A percentile compares a stretch with the other conserved stretches of the same genome.
phyloP scores from a whole-genome alignment of 1,284 basidiomycete species.

The Sphagnurus paluster region DNA sequence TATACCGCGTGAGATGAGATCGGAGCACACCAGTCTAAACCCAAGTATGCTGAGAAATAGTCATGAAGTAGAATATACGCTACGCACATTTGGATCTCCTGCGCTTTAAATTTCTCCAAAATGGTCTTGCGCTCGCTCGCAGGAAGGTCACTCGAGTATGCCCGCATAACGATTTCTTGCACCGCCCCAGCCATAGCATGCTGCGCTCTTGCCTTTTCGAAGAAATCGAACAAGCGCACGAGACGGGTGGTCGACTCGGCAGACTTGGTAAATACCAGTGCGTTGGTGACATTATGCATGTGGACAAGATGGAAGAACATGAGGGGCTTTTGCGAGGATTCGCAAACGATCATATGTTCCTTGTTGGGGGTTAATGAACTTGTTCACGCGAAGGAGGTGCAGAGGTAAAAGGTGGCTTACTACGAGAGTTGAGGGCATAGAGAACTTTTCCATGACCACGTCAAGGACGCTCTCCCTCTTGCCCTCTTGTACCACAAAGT shows the following conservation, averaged over 20 bases:
- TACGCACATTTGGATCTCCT: slow-evolving; percentile 82
- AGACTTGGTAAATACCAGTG: slow-evolving; percentile 94
- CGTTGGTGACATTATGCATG: slow-evolving; percentile 58
- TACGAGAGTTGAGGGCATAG: slow-evolving; percentile 75
- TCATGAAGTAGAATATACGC: too few relatives aligned
- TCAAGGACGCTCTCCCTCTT: slow-evolving; percentile 44
- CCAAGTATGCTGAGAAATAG: too few relatives aligned
- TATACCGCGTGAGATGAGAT: slow-evolving; percentile 95
- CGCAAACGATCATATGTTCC: slow-evolving; percentile 89
- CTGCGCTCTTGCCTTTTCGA: slow-evolving; percentile 53
- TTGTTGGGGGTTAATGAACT: slow-evolving; percentile 28
- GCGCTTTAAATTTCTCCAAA: slow-evolving; percentile 78
- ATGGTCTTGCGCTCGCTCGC: slow-evolving; percentile 75
- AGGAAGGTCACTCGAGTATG: slow-evolving; percentile 89
- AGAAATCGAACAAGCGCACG: slow-evolving; percentile 81
- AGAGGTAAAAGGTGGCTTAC: slow-evolving; percentile 39
- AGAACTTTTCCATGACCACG: slow-evolving; percentile 75
- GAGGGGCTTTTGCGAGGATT: slow-evolving; percentile 84
- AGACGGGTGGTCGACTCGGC: slow-evolving; percentile 89
- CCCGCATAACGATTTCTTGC: slow-evolving; percentile 48
- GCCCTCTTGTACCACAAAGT: slow-evolving; percentile 77
- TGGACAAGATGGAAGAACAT: slow-evolving; percentile 88
- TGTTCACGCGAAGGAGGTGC: neutral
- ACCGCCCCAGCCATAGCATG: slow-evolving; percentile 15
- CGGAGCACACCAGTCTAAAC: slow-evolving; percentile 94